A percentile compares a stretch with the other conserved stretches of the same genome.
Conservation (phyloP, 805 yeast genomes). For the Pichia cephalocereana region DNA sequence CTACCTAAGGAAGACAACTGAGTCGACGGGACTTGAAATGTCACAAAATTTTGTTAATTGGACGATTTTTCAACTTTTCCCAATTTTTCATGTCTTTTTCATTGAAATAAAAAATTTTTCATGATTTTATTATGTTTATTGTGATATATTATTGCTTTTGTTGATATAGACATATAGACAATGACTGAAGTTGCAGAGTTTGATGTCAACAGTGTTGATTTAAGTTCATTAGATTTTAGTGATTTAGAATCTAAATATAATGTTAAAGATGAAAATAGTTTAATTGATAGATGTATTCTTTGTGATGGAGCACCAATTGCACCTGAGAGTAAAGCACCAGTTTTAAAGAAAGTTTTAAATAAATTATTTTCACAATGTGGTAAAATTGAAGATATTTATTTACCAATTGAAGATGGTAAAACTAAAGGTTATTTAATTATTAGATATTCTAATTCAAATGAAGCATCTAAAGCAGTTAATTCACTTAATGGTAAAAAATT, state of each 20-base stretch:
- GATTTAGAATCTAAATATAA: conserved; percentile 75
- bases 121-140: too few species aligned
- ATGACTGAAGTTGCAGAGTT: conserved; percentile 19
- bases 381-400: conserved; percentile 64
- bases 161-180: background rate
- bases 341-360: conserved; percentile 73
- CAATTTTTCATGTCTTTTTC: too few species aligned
- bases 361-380: conserved; percentile 77
- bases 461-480: conserved; percentile 72
- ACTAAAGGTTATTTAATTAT: conserved; percentile 84
- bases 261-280: conserved; percentile 45
- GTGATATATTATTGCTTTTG: too few species aligned
- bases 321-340: conserved; percentile 79
- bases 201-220: conserved; percentile 35
- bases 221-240: conserved; percentile 61
- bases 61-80: too few species aligned
- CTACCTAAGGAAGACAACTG: too few species aligned
- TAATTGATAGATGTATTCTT: conserved; percentile 64
- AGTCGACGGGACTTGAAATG: too few species aligned
- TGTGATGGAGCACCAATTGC: conserved; percentile 96
- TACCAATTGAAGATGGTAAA: conserved; percentile 74
- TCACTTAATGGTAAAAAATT: conserved; percentile 80
- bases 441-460: conserved; percentile 58
- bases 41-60: too few species aligned
- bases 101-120: too few species aligned